A percentile compares a stretch with the other conserved stretches of the same genome.
Conservation (phyloP, 2,329 filamentous ascomycete species). For the Ophiocordyceps camponoti-saundersi region DNA sequence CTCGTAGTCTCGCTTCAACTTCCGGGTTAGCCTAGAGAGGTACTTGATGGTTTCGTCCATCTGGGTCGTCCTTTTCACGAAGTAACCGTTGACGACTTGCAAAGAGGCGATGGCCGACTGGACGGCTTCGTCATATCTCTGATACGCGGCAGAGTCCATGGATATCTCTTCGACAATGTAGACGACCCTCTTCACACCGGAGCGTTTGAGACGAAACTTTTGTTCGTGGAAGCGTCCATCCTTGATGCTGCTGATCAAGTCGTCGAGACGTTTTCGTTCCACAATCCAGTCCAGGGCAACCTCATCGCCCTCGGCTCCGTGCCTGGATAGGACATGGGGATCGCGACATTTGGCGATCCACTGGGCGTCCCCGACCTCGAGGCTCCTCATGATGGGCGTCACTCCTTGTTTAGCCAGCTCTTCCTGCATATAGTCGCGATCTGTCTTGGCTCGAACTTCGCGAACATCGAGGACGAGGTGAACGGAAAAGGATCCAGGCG, state of each 20-base stretch:
- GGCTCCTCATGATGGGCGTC: slow-evolving; percentile 45
- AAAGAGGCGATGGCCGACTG: slow-evolving; percentile 59
- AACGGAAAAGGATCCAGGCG: slow-evolving; percentile 51
- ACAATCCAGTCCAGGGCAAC: slow-evolving; percentile 66
- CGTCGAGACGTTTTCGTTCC: slow-evolving; percentile 66
- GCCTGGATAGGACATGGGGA: slow-evolving; percentile 31
- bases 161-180: slow-evolving; percentile 64
- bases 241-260: slow-evolving; percentile 65
- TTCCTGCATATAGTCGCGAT: slow-evolving; percentile 62
- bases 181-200: slow-evolving; percentile 58
- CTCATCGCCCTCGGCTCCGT: slow-evolving; percentile 48
- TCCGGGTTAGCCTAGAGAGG: slow-evolving; percentile 51
- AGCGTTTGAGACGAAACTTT: slow-evolving; percentile 60
- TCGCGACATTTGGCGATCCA: slow-evolving; percentile 65
- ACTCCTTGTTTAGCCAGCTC: slow-evolving; percentile 52
- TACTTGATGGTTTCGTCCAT: slow-evolving; percentile 68
- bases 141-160: slow-evolving; percentile 34
- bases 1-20: slow-evolving; percentile 51
- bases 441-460: slow-evolving; percentile 54
- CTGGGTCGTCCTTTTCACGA: slow-evolving; percentile 58
- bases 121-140: slow-evolving; percentile 48
- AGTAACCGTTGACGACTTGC: slow-evolving; percentile 64
- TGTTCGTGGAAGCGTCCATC: slow-evolving; percentile 73
- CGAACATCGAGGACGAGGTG: slow-evolving; percentile 59
- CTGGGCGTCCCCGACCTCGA: slow-evolving; percentile 59